Conservation (phyloP, 345 rosid genomes). For the Eucalyptus curtisii region DNA sequence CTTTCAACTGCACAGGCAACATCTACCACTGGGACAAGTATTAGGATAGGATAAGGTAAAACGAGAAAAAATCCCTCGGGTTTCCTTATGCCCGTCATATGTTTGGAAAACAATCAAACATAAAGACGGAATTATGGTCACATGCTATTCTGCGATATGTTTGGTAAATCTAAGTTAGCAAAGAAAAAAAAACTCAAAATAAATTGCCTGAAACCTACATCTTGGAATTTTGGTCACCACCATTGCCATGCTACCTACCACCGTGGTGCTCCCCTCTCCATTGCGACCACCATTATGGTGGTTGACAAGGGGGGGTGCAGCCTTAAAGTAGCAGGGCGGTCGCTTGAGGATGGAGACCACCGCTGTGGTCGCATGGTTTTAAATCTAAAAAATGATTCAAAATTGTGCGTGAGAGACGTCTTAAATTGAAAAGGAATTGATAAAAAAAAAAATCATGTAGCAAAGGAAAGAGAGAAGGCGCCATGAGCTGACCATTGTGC, state of each 20-base stretch:
- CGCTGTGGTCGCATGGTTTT: background rate
- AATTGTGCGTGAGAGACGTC: background rate
- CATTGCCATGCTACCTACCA: background rate
- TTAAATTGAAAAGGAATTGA: background rate
- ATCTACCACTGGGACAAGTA: background rate
- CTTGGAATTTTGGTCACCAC: background rate
- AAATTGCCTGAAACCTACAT: background rate
- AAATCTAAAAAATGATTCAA: background rate
- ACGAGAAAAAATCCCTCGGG: background rate
- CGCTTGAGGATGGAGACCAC: background rate
- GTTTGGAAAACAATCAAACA: background rate
- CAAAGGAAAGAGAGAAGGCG: background rate
- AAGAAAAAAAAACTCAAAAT: background rate
- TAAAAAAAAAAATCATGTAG: too few species aligned
- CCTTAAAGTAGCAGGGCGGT: background rate
- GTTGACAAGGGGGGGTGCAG: background rate
- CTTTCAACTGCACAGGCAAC: background rate
- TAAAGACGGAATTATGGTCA: background rate
- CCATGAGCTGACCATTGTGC: background rate
- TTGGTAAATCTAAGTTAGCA: background rate
- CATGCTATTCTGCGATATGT: background rate
- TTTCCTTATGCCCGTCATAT: background rate
- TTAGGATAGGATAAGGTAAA: background rate
- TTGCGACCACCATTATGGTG: background rate
- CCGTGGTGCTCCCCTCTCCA: background rate